A percentile compares a stretch with the other conserved stretches of the same genome.
Evolutionary conservation across 2,329 filamentous ascomycete species (phyloP).

Genomic region (Trichoderma cornu-damae): DNA sequence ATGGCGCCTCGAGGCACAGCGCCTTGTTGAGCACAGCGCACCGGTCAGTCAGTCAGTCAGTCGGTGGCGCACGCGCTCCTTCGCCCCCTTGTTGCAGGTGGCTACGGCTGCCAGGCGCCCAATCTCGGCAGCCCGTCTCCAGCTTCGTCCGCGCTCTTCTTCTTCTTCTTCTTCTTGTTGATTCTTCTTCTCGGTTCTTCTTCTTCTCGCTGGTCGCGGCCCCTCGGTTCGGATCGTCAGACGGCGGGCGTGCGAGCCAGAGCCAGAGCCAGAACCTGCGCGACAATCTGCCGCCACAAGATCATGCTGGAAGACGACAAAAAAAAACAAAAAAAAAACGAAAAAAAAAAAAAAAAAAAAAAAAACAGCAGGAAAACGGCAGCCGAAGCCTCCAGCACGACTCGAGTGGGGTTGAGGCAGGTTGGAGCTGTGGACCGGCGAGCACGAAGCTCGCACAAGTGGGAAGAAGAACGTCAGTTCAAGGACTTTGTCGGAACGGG

Average conservation of each 20-base stretch:
- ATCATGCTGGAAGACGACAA: slow-evolving; percentile 4
- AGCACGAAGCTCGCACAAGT: neutral
- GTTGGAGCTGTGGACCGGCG: neutral
- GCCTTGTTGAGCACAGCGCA: too few relatives aligned
- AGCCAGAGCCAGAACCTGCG: slow-evolving; percentile 18
- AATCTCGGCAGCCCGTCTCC: neutral
- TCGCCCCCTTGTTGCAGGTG: neutral
- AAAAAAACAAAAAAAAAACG: neutral
- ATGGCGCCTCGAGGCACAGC: too few relatives aligned
- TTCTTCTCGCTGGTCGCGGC: neutral
- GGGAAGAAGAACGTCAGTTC: slow-evolving; percentile 11
- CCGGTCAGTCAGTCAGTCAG: too few relatives aligned
- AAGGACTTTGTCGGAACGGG: neutral
- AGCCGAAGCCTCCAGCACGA: neutral
- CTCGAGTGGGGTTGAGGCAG: slow-evolving; percentile 5
- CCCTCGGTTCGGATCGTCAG: slow-evolving; percentile 1
- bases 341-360: too few relatives aligned
- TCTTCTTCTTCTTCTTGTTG: too few relatives aligned
- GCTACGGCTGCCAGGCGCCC: too few relatives aligned
- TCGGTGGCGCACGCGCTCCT: neutral
- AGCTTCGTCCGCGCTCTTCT: neutral
- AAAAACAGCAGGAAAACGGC: too few relatives aligned
- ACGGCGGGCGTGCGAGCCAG: slow-evolving; percentile 17
- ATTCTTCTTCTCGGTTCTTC: neutral
- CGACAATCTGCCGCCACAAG: slow-evolving; percentile 19